phyloP scores from a whole-genome alignment of 352 stramenopile genomes.

The Pythium aquatile region DNA sequence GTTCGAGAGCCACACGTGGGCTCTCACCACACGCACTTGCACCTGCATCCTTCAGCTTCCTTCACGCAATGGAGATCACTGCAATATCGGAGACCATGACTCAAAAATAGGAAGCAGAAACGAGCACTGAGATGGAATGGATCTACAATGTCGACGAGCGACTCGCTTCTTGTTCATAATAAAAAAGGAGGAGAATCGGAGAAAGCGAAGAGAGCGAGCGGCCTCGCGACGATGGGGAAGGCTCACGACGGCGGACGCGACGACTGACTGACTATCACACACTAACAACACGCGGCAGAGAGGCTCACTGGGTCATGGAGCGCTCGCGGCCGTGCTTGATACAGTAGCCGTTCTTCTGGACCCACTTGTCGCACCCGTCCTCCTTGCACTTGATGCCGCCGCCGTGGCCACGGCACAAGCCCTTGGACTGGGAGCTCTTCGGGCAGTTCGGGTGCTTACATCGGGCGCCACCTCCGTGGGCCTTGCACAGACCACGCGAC shows the following conservation, averaged over 20 bases:
- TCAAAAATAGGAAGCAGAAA: background rate
- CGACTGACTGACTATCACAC: background rate
- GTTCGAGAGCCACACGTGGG: constrained; percentile 41
- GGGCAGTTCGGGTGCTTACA: constrained; percentile 86
- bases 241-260: background rate
- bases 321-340: constrained; percentile 86
- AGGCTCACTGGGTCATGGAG: constrained; percentile 51
- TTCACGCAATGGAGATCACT: too few species aligned
- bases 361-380: constrained; percentile 85
- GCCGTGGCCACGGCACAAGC: constrained; percentile 77
- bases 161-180: constrained; percentile 10
- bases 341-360: constrained; percentile 89
- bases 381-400: constrained; percentile 87
- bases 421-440: constrained; percentile 84
- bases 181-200: constrained; percentile 5
- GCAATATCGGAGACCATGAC: background rate
- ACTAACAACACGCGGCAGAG: background rate
- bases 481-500: constrained; percentile 81
- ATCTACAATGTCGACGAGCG: background rate
- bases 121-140: too few species aligned
- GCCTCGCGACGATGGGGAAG: background rate
- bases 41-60: constrained; percentile 27
- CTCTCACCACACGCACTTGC: constrained; percentile 35
- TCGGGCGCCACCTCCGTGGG: constrained; percentile 73
- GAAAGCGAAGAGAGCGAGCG: background rate